Evolutionary conservation across 768 basidiomycete species (phyloP), one percentile per base, ranked within the genome.

Genomic region (Podaxis carcinomalis): DNA sequence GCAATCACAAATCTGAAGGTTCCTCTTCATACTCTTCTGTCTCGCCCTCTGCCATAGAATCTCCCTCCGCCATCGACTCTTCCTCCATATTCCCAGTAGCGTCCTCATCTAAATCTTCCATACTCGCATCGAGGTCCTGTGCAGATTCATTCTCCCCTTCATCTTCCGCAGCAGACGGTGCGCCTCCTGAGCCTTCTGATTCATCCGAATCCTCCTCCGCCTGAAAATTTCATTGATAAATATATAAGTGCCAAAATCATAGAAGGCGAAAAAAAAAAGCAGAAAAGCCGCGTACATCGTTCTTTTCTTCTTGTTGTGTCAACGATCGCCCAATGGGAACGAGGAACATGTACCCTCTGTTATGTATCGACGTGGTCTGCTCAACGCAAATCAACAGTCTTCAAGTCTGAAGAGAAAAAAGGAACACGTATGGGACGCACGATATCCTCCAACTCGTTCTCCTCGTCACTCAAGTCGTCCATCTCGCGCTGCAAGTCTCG

Each of bases 381-480:
- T 16, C 50, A 13, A 25, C 16, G 16, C 50, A 23, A 23, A 36
- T 42, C 10, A 25, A 40, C 23, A 59, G 50, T 61, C 63, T 32
- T 66, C 61, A 47, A 56, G 11, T 50, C 32, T 21, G 52, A 57
- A 7, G 37, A 35, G n/a, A 66, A 36, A 16, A 32, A 44, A 25
- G 35, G 7, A 46, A 50, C 39, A 23, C 35, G 32, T 35, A 6
- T 13, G 13, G 36, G 36, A 75, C 83, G 64, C 68, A 89, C 91
- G 65, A 84, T 77, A 47, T 89, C 88, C 61, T 93, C 91, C n/a
- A 93, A 69, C 66, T 92, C 89, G 55, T 78, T 83, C 73, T 93
- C 92, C 70, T 93, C 92, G 59, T 93, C 92, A 61, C 89, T 92
- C 62, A 93, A 73, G 67, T 93, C 90, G 51, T 91, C 89, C 79